Conservation (phyloP, 2,329 filamentous ascomycete genomes). For the Diplodia seriata region DNA sequence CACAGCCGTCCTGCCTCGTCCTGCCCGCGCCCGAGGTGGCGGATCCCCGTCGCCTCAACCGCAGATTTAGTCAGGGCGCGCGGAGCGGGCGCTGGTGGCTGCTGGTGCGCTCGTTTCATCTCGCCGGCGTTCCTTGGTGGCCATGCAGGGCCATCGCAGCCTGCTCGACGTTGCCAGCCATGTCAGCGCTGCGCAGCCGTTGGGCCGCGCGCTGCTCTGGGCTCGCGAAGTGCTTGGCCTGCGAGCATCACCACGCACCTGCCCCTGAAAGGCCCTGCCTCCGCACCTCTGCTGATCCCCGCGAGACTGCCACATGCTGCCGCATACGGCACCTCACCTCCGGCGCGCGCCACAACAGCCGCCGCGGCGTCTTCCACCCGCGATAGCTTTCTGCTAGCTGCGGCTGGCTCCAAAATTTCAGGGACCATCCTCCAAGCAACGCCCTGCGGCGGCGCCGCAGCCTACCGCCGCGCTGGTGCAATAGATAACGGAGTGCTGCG, state of each 20-base stretch:
- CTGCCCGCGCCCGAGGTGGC: not conserved
- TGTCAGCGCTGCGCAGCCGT: not conserved
- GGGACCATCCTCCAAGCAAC: slow-evolving; percentile 18
- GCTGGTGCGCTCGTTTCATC: slow-evolving; percentile 24
- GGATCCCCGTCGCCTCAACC: slow-evolving; percentile 11
- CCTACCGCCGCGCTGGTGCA: not conserved
- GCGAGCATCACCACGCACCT: not conserved
- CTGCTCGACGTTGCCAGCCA: slow-evolving; percentile 12
- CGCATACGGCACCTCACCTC: not conserved
- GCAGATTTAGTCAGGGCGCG: not conserved
- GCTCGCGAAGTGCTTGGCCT: slow-evolving; percentile 5
- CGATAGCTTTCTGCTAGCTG: slow-evolving; percentile 4
- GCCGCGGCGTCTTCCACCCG: slow-evolving; percentile 17
- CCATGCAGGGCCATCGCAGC: slow-evolving; percentile 11
- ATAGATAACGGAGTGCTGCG: not conserved
- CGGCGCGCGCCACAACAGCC: slow-evolving; percentile 18
- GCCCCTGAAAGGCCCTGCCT: slow-evolving; percentile 10
- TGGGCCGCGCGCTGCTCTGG: not conserved
- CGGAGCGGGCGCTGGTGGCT: slow-evolving; percentile 11
- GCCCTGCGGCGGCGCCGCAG: not conserved
- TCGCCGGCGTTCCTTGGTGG: slow-evolving; percentile 2
- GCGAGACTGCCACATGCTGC: slow-evolving; percentile 4
- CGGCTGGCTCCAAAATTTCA: slow-evolving; percentile 1
- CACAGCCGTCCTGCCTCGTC: not conserved
- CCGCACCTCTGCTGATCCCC: slow-evolving; percentile 24